A percentile compares a stretch with the other conserved stretches of the same genome.
Evolutionary conservation across 2,329 filamentous ascomycete genomes (phyloP).

Genomic region (Ophiocordyceps sinensis): DNA sequence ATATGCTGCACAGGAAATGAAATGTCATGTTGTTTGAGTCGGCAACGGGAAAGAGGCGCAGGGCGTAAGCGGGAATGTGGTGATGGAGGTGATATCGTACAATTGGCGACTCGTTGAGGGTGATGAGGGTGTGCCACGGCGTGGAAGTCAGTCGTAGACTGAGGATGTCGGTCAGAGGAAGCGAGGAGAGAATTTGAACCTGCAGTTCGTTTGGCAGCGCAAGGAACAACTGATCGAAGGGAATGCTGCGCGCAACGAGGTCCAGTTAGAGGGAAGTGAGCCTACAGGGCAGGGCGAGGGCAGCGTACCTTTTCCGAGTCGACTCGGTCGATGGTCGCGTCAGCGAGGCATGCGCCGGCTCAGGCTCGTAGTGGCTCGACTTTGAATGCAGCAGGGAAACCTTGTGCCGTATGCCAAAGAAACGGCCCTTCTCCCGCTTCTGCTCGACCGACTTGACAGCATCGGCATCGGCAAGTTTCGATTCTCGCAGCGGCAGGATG

Average conservation of each 20-base stretch:
- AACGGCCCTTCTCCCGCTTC: slow-evolving; percentile 27
- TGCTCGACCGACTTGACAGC: slow-evolving; percentile 14
- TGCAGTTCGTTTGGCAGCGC: slow-evolving; percentile 46
- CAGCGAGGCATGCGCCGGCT: slow-evolving; percentile 3
- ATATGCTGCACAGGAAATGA: slow-evolving; percentile 48
- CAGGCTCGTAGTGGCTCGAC: slow-evolving; percentile 9
- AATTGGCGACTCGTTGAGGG: slow-evolving; percentile 45
- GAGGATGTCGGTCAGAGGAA: slow-evolving; percentile 46
- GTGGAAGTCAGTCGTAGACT: slow-evolving; percentile 43
- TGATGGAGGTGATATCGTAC: slow-evolving; percentile 45
- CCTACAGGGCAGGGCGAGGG: not conserved
- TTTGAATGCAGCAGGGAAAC: slow-evolving; percentile 21
- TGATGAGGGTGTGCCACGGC: slow-evolving; percentile 44
- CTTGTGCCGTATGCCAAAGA: slow-evolving; percentile 26
- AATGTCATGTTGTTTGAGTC: slow-evolving; percentile 34
- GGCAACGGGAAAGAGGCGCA: slow-evolving; percentile 41
- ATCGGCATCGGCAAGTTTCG: slow-evolving; percentile 18
- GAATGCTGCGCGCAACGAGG: slow-evolving; percentile 16
- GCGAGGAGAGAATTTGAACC: slow-evolving; percentile 43
- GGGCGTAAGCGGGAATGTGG: slow-evolving; percentile 45
- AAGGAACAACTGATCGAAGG: slow-evolving; percentile 43
- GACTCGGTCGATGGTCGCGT: slow-evolving; percentile 12
- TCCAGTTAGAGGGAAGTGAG: slow-evolving; percentile 7
- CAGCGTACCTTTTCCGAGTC: slow-evolving; percentile 16
- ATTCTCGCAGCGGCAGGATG: slow-evolving; percentile 33